Base-by-base conservation (phyloP, 768 basidiomycete species). In the Lanmaoa pseudosensibilis region DNA sequence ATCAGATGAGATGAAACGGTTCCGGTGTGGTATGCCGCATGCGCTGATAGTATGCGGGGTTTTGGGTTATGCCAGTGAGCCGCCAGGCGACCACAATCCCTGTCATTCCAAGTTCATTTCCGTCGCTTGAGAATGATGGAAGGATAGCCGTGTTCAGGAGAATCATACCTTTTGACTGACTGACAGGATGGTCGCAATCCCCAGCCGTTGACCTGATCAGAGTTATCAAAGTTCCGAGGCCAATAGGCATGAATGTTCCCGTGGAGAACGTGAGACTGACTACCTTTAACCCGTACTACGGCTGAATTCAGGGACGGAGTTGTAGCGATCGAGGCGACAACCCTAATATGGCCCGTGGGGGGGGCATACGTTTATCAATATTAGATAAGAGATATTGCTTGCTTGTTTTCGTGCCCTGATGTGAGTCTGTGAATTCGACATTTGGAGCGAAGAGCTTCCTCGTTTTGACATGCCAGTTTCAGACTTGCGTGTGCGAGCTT, bases 331-430 rank as follows among this genome's bases (percentile, higher is more conserved):
- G 8, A 50, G 32, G 41, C 15, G 36, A 50, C 45, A 21, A 23
- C 21, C 32, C 30, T 27, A 50, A 51, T 53, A 56, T 56, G 44
- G 46, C 45, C n/a, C 16, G 23, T 3, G 27, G 10, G 39, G 37
- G 36, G 21, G n/a, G 5, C 37, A 40, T 8, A 43, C 38, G 33
- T 46, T 36, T 54, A 47, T 52, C 27, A 15, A 23, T 45, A 25
- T 43, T 23, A 49, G 64, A 66, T 59, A 54, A 56, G 37, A 16
- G 21, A 15, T 27, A 23, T 25, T 21, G 46, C n/a, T 23, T 18
- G 15, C 32, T 27, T 6, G 27, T 11, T 41, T 56, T 30, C 18
- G 16, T 36, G 12, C 36, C 25, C 18, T 36, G 19, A 46, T 52
- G 50, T 34, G n/a, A n/a, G 45, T 27, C 40, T 53, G 54, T 53